Evolutionary conservation across 1,284 basidiomycete genomes (phyloP).

Genomic region (Inonotus hispidus): DNA sequence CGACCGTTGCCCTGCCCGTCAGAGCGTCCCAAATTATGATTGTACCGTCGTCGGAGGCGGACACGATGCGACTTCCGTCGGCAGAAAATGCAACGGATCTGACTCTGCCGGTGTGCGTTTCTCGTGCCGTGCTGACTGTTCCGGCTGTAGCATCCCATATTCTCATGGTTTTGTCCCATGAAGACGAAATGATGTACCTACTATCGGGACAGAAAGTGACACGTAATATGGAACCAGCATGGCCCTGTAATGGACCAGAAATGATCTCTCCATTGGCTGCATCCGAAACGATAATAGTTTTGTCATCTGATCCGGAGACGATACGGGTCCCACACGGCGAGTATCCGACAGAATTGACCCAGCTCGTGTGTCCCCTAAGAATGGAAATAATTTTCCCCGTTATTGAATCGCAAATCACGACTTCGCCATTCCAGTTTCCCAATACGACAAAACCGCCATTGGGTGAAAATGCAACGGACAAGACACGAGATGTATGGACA

Average conservation of each 20-base stretch:
- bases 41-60: background rate
- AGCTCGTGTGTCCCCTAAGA: background rate
- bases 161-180: background rate
- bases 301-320: constrained; percentile 4
- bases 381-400: background rate
- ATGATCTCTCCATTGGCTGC: background rate
- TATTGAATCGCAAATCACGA: background rate
- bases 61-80: background rate
- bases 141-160: background rate
- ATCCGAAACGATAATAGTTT: background rate
- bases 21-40: constrained; percentile 3
- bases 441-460: background rate
- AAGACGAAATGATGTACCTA: background rate
- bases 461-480: background rate
- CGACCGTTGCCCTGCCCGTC: background rate
- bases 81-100: background rate
- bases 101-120: background rate
- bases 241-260: background rate
- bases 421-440: background rate
- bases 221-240: background rate
- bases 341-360: background rate
- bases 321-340: constrained; percentile 6
- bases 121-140: background rate
- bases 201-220: background rate
- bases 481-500: background rate